Evolutionary conservation across 2,329 filamentous ascomycete genomes (phyloP), one percentile per base, ranked within the genome.

Genomic region (Herpotrichia juniperi): DNA sequence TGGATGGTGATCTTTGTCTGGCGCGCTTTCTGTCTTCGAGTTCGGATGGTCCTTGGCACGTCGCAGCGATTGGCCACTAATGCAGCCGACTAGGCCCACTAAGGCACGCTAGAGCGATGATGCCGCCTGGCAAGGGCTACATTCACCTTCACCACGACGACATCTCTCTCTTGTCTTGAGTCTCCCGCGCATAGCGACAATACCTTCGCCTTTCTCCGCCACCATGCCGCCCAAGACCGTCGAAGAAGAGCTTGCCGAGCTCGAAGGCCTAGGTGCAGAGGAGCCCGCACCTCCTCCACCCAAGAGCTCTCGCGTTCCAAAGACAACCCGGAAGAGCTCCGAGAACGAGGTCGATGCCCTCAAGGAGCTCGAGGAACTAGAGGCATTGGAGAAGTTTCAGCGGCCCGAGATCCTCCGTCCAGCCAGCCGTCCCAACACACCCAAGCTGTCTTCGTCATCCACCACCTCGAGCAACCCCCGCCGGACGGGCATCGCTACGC

Each of bases 281-380:
- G 64, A 61, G 40, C 65, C 64, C 42, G 58, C 64, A 35, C 62
- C 68, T 42, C 64, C 69, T 55, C 66, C 66, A 50, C 62, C 67
- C 48, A 68, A 72, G 60, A 60, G 56, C 44, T 57, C 63, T 56
- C 85, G 85, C 68, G 57, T 52, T 17, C 34, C 65, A 58, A 80
- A 82, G 48, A 76, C 81, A 49, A 68, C 77, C 45, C 69, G 74
- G 49, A 63, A 73, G 54, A 70, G 72, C 56, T 66, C 73, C 49
- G 73, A 74, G 42, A 66, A 73, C 25, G 71, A 79, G 64, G 83
- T 90, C 63, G 92, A 96, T 71, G 86, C 93, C 51, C 83, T 97
- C 32, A 92, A 92, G 56, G 93, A 97, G 64, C 84, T 97, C 55
- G 91, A 96, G 72, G 87, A 87, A 63, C 84, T 96, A 37, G 90